Evolutionary conservation across 176 grass and related monocot genomes (phyloP).

Genomic region (Saccharum spontaneum): DNA sequence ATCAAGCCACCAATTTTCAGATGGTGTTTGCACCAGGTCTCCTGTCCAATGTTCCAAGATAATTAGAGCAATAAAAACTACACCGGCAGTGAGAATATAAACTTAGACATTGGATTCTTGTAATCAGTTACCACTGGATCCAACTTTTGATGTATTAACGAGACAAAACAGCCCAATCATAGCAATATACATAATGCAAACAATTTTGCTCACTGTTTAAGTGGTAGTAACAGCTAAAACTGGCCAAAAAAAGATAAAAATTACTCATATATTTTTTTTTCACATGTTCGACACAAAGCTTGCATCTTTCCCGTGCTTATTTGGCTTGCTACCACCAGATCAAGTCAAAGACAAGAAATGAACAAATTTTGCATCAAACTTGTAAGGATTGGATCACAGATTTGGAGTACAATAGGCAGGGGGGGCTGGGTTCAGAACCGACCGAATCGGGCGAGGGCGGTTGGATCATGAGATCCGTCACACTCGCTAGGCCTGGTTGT

Average conservation of each 20-base stretch:
- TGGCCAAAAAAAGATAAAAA: slow-evolving; percentile 20
- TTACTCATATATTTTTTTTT: background rate
- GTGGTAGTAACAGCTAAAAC: background rate
- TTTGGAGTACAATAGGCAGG: slow-evolving; percentile 15
- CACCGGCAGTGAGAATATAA: background rate
- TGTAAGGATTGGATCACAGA: slow-evolving; percentile 24
- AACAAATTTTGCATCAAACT: slow-evolving; percentile 41
- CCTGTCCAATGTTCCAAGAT: background rate
- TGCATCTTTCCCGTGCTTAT: slow-evolving; percentile 41
- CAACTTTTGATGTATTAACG: background rate
- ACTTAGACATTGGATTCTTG: background rate
- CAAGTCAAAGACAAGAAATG: slow-evolving; percentile 44
- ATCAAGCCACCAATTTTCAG: background rate
- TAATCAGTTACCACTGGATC: background rate
- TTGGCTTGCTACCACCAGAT: slow-evolving; percentile 46
- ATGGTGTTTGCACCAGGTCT: background rate
- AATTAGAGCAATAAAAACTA: background rate
- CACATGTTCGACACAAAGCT: slow-evolving; percentile 42
- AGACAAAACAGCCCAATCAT: background rate
- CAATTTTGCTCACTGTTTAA: background rate
- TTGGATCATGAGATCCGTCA: slow-evolving; percentile 22
- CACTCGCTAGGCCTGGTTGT: slow-evolving; percentile 49
- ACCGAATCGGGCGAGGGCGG: slow-evolving; percentile 9
- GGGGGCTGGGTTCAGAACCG: background rate
- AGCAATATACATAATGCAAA: background rate